These are phyloP conservation scores for Populus tremula DNA, from an alignment of 345 rosid genomes.

Conservation along the genomic window DNA sequence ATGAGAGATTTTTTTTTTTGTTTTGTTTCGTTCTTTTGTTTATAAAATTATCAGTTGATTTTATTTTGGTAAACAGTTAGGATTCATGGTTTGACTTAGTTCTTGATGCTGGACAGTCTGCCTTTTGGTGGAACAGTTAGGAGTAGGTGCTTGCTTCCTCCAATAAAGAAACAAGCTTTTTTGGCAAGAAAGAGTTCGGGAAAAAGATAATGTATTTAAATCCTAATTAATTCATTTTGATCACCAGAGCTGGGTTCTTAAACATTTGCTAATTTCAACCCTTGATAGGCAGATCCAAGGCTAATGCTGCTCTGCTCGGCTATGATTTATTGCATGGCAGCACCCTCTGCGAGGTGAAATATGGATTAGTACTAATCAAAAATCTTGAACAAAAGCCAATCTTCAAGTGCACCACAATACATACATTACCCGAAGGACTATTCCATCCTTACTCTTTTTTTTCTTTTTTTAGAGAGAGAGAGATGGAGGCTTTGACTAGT, in stretches of 20 bases:
- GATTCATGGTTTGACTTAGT: neutral
- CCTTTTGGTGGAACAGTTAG: neutral
- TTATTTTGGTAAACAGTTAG: neutral
- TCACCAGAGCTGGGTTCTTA: neutral
- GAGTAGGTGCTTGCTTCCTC: conserved; percentile 4
- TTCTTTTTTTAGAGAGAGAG: neutral
- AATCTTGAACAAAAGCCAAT: neutral
- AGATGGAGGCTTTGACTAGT: neutral
- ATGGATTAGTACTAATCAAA: neutral
- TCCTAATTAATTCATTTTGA: neutral
- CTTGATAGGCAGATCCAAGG: neutral
- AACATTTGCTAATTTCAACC: neutral
- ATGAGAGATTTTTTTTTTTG: neutral
- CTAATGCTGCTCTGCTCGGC: neutral
- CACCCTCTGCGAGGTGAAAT: neutral
- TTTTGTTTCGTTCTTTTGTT: too few relatives aligned
- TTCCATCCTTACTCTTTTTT: too few relatives aligned
- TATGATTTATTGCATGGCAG: neutral
- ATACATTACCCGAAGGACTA: too few relatives aligned
- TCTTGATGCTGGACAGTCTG: neutral
- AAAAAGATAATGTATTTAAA: neutral
- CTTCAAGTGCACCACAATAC: neutral
- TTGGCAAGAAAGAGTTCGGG: conserved; percentile 3
- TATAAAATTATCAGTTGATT: neutral
- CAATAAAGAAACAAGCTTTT: neutral